Evolutionary conservation across 2,329 filamentous ascomycete species (phyloP).

Genomic region (Colletotrichum spinosum): DNA sequence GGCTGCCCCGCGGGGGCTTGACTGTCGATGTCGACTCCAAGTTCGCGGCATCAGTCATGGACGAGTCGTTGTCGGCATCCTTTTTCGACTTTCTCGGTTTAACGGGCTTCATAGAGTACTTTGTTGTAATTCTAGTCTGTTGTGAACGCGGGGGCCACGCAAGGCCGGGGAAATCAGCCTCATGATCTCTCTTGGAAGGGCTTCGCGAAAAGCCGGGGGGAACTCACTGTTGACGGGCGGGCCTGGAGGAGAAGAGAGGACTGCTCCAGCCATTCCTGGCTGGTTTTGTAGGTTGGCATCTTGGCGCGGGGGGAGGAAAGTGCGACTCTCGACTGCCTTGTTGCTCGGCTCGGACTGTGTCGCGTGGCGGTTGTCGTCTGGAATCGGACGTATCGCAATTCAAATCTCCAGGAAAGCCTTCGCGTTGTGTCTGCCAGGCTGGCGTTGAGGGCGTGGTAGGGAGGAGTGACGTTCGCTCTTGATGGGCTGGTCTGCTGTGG

Average conservation of each 20-base stretch:
- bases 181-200: background rate
- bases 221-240: constrained; percentile 81
- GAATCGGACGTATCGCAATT: no score
- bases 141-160: constrained; percentile 25
- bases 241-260: constrained; percentile 88
- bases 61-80: constrained; percentile 44
- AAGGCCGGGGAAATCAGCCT: constrained; percentile 5
- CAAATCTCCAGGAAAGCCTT: no score
- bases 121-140: constrained; percentile 91
- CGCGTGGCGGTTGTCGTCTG: no score
- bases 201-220: background rate
- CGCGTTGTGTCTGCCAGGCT: no score
- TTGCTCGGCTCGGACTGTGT: no score
- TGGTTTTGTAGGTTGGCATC: constrained; percentile 86
- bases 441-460: constrained; percentile 11
- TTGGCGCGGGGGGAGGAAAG: constrained; percentile 37
- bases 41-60: constrained; percentile 38
- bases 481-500: background rate
- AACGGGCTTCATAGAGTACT: constrained; percentile 78
- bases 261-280: constrained; percentile 92
- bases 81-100: constrained; percentile 43
- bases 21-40: constrained; percentile 38
- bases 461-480: constrained; percentile 15
- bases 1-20: constrained; percentile 71
- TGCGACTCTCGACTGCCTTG: background rate